A percentile compares a stretch with the other conserved stretches of the same genome.
Evolutionary conservation across 1,284 basidiomycete species (phyloP).

Genomic region (Trichosporon asahii): DNA sequence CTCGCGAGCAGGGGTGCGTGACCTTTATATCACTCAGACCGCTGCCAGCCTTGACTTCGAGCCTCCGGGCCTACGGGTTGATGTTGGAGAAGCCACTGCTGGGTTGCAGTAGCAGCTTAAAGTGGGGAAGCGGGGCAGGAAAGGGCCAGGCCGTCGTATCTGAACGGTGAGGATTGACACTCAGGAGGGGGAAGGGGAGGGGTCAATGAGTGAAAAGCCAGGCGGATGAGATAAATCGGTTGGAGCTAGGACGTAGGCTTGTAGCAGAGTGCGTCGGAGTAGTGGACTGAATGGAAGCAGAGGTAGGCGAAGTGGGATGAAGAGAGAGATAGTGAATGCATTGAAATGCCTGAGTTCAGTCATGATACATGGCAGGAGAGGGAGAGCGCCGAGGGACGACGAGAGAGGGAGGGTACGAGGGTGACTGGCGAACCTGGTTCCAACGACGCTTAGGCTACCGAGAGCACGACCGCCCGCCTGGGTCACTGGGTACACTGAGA

Average conservation of each 20-base stretch:
- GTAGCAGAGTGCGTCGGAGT: not conserved
- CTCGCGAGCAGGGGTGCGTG: not conserved
- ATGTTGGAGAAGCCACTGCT: not conserved
- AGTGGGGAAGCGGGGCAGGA: not conserved
- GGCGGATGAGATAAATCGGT: constrained; percentile 1
- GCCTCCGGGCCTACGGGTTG: too few species aligned
- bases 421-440: not conserved
- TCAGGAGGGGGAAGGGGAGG: not conserved
- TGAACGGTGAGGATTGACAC: not conserved
- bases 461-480: not conserved
- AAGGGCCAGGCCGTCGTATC: not conserved
- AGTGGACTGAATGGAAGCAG: not conserved
- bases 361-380: not conserved
- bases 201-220: not conserved
- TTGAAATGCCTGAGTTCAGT: not conserved
- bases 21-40: not conserved
- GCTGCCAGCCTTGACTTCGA: not conserved
- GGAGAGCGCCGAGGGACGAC: not conserved
- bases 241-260: not conserved
- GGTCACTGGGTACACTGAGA: not conserved
- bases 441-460: not conserved
- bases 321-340: not conserved
- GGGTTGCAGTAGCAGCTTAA: not conserved
- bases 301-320: not conserved
- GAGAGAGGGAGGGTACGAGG: not conserved